Evolutionary conservation across 1,284 basidiomycete genomes (phyloP).

Genomic region (Leccinum pachyderme): DNA sequence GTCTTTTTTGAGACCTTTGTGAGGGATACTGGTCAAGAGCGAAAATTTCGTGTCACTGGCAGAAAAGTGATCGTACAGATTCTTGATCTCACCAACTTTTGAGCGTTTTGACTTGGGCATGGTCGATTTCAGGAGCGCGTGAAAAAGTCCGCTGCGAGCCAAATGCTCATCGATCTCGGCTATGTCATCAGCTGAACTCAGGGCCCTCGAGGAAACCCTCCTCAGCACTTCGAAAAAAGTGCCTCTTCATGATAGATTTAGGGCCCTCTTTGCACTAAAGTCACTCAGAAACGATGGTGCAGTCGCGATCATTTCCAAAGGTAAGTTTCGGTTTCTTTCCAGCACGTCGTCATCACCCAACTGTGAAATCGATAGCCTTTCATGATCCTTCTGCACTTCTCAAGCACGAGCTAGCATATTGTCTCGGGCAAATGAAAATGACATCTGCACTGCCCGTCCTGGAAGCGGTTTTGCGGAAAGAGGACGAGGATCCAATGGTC

Average conservation of each 20-base stretch:
- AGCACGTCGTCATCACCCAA: background rate
- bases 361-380: constrained; percentile 59
- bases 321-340: constrained; percentile 39
- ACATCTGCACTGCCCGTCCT: constrained; percentile 77
- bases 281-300: constrained; percentile 80
- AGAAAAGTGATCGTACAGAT: background rate
- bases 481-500: constrained; percentile 91
- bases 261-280: constrained; percentile 93
- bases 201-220: constrained; percentile 63
- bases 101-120: constrained; percentile 91
- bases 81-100: constrained; percentile 63
- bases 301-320: constrained; percentile 83
- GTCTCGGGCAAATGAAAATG: constrained; percentile 89
- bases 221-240: constrained; percentile 75
- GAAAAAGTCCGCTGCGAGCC: constrained; percentile 34
- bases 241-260: constrained; percentile 86
- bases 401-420: constrained; percentile 98
- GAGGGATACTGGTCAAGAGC: constrained; percentile 55
- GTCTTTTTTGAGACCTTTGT: constrained; percentile 81
- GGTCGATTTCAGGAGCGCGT: constrained; percentile 15
- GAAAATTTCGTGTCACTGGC: constrained; percentile 14
- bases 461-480: constrained; percentile 71
- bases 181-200: constrained; percentile 44
- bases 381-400: constrained; percentile 86
- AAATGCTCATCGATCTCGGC: constrained; percentile 30